Evolutionary conservation across 2,329 filamentous ascomycete genomes (phyloP).

Genomic region (Sphaerulina musiva): DNA sequence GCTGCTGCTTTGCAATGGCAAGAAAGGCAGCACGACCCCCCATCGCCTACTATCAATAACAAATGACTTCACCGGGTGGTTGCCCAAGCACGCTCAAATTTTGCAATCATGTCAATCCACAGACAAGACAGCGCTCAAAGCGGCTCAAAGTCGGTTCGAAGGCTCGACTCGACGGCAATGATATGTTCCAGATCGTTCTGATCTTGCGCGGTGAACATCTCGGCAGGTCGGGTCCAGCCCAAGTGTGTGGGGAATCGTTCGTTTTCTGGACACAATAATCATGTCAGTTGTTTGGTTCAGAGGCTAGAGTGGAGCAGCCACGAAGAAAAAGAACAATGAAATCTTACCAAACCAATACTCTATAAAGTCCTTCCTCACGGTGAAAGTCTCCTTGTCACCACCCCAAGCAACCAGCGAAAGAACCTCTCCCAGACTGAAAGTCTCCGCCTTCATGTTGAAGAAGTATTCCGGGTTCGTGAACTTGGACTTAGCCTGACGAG

Average conservation of each 20-base stretch:
- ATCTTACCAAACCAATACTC: constrained; percentile 41
- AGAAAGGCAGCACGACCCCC: no score
- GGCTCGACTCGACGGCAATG: background rate
- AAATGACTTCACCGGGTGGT: no score
- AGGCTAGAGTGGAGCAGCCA: background rate
- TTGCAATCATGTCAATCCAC: no score
- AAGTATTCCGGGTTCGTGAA: constrained; percentile 46
- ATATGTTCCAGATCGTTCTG: background rate
- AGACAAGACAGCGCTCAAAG: background rate
- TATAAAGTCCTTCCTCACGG: constrained; percentile 38
- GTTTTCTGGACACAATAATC: background rate
- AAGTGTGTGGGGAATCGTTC: background rate
- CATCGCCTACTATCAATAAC: no score
- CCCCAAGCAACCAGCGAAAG: constrained; percentile 26
- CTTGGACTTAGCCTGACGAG: constrained; percentile 40
- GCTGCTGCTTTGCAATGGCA: no score
- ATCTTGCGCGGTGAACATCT: background rate
- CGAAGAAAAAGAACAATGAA: no score
- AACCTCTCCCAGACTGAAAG: constrained; percentile 37
- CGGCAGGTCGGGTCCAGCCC: background rate
- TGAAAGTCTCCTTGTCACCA: constrained; percentile 39
- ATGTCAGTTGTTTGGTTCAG: background rate
- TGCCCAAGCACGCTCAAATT: no score
- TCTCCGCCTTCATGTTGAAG: constrained; percentile 39
- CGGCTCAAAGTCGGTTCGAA: background rate